A percentile compares a stretch with the other conserved stretches of the same genome.
Evolutionary conservation across 2,329 filamentous ascomycete genomes (phyloP).

Genomic region (Penicillium brasilianum): DNA sequence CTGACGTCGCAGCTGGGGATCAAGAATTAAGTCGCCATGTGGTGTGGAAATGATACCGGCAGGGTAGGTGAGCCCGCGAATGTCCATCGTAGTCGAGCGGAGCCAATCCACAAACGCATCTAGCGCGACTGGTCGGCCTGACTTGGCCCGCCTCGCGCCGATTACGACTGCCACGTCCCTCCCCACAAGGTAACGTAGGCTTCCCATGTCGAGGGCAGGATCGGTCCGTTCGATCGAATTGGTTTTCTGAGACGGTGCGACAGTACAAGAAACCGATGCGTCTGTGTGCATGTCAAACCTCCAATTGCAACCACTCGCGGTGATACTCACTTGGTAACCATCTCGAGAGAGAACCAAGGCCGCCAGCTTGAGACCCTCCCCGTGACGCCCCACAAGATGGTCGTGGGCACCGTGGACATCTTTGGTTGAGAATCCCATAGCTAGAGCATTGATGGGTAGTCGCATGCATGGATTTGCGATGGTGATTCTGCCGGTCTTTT

Average conservation of each 20-base stretch:
- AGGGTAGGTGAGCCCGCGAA: constrained; percentile 1
- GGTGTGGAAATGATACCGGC: not conserved
- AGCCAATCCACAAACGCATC: constrained; percentile 8
- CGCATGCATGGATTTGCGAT: constrained; percentile 1
- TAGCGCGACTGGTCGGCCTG: not conserved
- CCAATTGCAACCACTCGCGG: constrained; percentile 11
- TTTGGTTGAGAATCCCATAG: constrained; percentile 9
- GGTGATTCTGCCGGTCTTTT: no score
- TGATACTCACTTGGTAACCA: constrained; percentile 8
- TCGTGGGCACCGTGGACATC: not conserved
- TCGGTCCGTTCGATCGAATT: not conserved
- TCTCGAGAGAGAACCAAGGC: constrained; percentile 11
- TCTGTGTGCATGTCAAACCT: constrained; percentile 5
- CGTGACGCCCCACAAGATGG: constrained; percentile 11
- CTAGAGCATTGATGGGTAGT: not conserved
- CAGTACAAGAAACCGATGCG: constrained; percentile 4
- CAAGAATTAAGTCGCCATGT: constrained; percentile 5
- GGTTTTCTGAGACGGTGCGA: constrained; percentile 1
- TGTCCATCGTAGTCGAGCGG: not conserved
- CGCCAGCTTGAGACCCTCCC: constrained; percentile 17
- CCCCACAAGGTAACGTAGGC: not conserved
- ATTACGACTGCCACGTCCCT: constrained; percentile 7
- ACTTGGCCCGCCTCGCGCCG: constrained; percentile 7
- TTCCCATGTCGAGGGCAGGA: constrained; percentile 9
- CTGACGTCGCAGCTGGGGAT: not conserved